phyloP scores from a whole-genome alignment of 2,329 filamentous ascomycete genomes.

The Colletotrichum sp. region DNA sequence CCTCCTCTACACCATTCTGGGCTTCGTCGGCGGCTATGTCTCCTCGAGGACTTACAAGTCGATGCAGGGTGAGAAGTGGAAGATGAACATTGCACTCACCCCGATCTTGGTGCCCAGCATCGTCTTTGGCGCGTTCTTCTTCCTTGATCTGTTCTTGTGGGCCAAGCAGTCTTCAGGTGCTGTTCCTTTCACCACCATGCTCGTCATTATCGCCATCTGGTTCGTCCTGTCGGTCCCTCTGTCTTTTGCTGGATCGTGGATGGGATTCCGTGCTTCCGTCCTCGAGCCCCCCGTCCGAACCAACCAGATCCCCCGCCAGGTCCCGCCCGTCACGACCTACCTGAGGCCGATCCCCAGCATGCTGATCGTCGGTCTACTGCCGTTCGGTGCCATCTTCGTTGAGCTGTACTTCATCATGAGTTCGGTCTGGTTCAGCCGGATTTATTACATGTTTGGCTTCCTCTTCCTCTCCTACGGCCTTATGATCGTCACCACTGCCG shows the following conservation, averaged over 20 bases:
- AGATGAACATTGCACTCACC: constrained; percentile 88
- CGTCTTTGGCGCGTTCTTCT: constrained; percentile 88
- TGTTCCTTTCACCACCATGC: constrained; percentile 96
- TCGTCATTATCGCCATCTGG: constrained; percentile 92
- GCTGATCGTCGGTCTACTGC: constrained; percentile 88
- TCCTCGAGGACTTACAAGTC: constrained; percentile 94
- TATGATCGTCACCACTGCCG: constrained; percentile 94
- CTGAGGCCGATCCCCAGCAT: constrained; percentile 88
- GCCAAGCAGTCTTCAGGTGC: constrained; percentile 90
- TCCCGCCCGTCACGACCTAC: constrained; percentile 83
- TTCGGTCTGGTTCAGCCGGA: constrained; percentile 97
- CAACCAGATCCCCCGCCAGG: constrained; percentile 97
- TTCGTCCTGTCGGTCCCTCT: constrained; percentile 95
- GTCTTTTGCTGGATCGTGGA: constrained; percentile 88
- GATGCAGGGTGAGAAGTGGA: constrained; percentile 92
- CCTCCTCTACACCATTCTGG: constrained; percentile 90
- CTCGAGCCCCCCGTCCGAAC: constrained; percentile 86
- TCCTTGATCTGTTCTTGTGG: constrained; percentile 96
- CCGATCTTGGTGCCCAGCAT: constrained; percentile 85
- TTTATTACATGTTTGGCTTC: constrained; percentile 99
- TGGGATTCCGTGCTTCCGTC: constrained; percentile 80
- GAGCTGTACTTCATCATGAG: constrained; percentile 99
- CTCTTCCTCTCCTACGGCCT: constrained; percentile 96
- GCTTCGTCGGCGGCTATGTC: constrained; percentile 89
- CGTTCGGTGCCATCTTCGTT: constrained; percentile 96